phyloP scores from a whole-genome alignment of 2,329 filamentous ascomycete genomes.

The Colletotrichum tamarilloi region DNA sequence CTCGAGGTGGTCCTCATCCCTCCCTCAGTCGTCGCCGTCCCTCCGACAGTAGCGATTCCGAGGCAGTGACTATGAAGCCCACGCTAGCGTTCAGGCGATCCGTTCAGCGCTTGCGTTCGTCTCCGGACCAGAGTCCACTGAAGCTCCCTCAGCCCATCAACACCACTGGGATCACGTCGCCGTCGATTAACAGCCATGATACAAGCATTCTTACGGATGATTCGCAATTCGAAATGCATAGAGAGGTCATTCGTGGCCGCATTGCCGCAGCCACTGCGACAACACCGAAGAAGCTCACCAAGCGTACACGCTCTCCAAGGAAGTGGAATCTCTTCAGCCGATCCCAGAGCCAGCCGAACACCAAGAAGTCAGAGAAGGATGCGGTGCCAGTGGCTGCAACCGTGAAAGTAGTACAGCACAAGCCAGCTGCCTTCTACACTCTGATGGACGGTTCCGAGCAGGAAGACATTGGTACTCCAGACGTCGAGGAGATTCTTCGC shows the following conservation, averaged over 20 bases:
- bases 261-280: constrained; percentile 41
- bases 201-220: constrained; percentile 69
- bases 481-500: constrained; percentile 59
- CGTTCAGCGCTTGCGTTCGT: constrained; percentile 60
- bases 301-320: constrained; percentile 64
- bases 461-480: constrained; percentile 56
- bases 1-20: constrained; percentile 46
- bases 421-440: constrained; percentile 69
- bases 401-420: constrained; percentile 60
- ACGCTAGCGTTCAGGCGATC: constrained; percentile 67
- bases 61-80: constrained; percentile 57
- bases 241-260: constrained; percentile 47
- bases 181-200: constrained; percentile 67
- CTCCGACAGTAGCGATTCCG: constrained; percentile 68
- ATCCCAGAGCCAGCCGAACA: constrained; percentile 55
- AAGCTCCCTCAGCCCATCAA: constrained; percentile 66
- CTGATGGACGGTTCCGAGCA: constrained; percentile 70
- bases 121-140: constrained; percentile 54
- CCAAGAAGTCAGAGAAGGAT: constrained; percentile 50
- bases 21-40: constrained; percentile 52
- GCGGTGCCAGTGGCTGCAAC: constrained; percentile 56
- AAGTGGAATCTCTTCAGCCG: constrained; percentile 74
- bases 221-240: constrained; percentile 56
- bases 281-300: constrained; percentile 65
- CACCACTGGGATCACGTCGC: constrained; percentile 54